Conservation (phyloP, 306 rosid species). For the Sechiopsis laciniata region DNA sequence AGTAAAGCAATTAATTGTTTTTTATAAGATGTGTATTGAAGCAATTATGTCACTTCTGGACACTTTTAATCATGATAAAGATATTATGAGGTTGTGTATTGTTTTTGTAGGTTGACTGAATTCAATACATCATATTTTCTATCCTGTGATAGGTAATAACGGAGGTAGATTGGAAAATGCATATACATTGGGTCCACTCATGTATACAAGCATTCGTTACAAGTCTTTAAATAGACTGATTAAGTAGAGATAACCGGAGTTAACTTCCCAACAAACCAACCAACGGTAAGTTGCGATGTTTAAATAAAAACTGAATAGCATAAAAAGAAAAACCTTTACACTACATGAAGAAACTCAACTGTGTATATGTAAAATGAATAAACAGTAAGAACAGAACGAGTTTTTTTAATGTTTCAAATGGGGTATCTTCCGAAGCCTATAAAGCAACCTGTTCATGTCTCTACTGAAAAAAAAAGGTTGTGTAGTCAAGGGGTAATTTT, state of each 20-base stretch:
- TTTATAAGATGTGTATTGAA: not conserved
- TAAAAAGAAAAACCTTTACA: not conserved
- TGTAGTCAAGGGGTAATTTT: not conserved
- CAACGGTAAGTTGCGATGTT: not conserved
- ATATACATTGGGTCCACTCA: not conserved
- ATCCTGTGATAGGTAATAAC: not conserved
- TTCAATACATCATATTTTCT: conserved; percentile 2
- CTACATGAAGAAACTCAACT: not conserved
- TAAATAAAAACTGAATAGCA: not conserved
- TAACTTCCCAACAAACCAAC: not conserved
- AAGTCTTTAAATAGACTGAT: not conserved
- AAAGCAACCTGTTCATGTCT: not conserved
- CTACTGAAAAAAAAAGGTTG: conserved; percentile 1
- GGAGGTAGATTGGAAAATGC: not conserved
- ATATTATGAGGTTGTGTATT: not conserved
- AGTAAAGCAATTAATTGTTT: not conserved
- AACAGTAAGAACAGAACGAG: not conserved
- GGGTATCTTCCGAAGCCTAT: not conserved
- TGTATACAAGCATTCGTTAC: not conserved
- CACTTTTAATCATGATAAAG: not conserved
- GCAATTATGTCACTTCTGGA: no score
- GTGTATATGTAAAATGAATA: not conserved
- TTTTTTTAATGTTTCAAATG: not conserved
- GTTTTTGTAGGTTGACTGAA: conserved; percentile 3
- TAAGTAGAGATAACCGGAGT: not conserved